A percentile compares a stretch with the other conserved stretches of the same genome.
phyloP scores from a whole-genome alignment of 2,329 filamentous ascomycete species.

The Monosporascus sp. region DNA sequence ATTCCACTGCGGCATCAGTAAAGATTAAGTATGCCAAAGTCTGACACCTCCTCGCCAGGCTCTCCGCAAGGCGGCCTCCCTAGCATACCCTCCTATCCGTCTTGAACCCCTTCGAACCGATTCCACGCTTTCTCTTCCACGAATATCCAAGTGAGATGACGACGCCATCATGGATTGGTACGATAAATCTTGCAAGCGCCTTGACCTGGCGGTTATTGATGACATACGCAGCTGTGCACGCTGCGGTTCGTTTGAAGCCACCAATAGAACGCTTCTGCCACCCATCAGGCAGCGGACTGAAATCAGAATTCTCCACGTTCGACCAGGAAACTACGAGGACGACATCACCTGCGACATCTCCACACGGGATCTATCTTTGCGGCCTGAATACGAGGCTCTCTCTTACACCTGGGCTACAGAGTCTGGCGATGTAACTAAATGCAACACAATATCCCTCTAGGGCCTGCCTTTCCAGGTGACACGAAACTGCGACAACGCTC shows the following conservation, averaged over 20 bases:
- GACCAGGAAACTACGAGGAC: neutral
- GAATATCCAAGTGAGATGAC: too few species aligned
- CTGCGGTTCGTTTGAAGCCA: constrained; percentile 6
- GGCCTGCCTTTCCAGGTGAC: constrained; percentile 4
- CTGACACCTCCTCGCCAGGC: too few species aligned
- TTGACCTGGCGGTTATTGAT: constrained; percentile 1
- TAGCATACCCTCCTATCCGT: too few species aligned
- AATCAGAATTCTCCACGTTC: constrained; percentile 4
- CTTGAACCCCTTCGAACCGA: too few species aligned
- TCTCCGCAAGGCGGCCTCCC: too few species aligned
- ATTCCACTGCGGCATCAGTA: too few species aligned
- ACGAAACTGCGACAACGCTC: constrained; percentile 4
- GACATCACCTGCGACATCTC: constrained; percentile 2
- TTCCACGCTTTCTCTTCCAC: too few species aligned
- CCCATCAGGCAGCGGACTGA: constrained; percentile 2
- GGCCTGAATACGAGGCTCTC: constrained; percentile 6
- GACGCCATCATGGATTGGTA: constrained; percentile 6
- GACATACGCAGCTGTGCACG: constrained; percentile 3
- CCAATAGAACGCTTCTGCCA: neutral
- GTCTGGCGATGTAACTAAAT: neutral
- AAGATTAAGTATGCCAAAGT: too few species aligned
- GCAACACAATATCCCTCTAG: neutral
- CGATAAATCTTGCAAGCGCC: constrained; percentile 3
- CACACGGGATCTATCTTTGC: neutral
- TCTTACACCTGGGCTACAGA: constrained; percentile 12